A percentile compares a stretch with the other conserved stretches of the same genome.
Evolutionary conservation across 2,329 filamentous ascomycete species (phyloP).

Genomic region (Cordyceps fumosorosea): DNA sequence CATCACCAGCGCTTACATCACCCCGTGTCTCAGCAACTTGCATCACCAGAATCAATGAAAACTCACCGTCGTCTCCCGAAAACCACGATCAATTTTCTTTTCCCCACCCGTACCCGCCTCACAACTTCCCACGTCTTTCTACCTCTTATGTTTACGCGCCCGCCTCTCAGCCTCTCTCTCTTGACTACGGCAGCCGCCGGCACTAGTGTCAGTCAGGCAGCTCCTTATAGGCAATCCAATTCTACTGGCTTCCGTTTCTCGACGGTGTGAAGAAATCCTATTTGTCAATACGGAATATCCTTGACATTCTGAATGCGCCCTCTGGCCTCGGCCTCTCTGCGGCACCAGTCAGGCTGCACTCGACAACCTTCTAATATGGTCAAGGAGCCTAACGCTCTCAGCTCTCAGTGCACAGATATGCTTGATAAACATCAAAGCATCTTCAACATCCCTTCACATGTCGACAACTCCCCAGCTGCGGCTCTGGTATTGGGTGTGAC

Average conservation of each 20-base stretch:
- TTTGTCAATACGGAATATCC: neutral
- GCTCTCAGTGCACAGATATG: no score
- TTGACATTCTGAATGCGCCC: no score
- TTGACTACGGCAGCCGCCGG: neutral
- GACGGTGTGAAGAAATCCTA: neutral
- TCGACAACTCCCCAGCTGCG: neutral
- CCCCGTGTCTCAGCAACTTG: neutral
- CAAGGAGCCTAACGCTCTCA: no score
- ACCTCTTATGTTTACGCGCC: neutral
- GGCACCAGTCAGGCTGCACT: no score
- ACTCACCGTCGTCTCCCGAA: neutral
- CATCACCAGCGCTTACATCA: neutral
- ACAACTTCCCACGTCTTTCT: neutral
- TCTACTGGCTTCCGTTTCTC: neutral
- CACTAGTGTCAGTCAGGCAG: conserved; percentile 4
- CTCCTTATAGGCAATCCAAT: neutral
- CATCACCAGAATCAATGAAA: neutral
- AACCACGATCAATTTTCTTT: neutral
- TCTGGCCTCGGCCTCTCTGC: no score
- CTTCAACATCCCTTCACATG: neutral
- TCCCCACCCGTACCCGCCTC: neutral
- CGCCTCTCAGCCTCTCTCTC: neutral
- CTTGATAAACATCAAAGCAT: no score
- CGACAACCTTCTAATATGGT: no score
- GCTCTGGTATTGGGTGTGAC: neutral